Evolutionary conservation across 2,329 filamentous ascomycete species (phyloP).

Genomic region (Botrytis elliptica): DNA sequence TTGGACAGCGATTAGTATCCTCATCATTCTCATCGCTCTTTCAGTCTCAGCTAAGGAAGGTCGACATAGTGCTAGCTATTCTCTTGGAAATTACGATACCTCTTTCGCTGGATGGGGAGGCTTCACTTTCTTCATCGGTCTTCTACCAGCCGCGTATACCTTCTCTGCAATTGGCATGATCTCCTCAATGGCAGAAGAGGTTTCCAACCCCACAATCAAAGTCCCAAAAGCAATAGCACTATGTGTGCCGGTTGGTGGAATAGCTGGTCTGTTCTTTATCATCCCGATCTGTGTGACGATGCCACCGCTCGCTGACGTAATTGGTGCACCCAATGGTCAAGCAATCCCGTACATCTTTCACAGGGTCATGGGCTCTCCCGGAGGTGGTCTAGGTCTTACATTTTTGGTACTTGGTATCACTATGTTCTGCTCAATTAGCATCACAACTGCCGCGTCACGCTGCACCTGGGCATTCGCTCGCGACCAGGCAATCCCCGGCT

Average conservation of each 20-base stretch:
- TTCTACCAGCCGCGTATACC: constrained; percentile 57
- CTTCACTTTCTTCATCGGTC: constrained; percentile 63
- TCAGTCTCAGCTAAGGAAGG: constrained; percentile 54
- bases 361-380: constrained; percentile 49
- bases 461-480: constrained; percentile 68
- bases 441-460: constrained; percentile 53
- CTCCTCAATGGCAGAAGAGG: constrained; percentile 61
- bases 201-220: constrained; percentile 49
- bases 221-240: constrained; percentile 49
- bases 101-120: constrained; percentile 56
- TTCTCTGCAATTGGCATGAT: constrained; percentile 63
- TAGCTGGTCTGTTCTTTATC: constrained; percentile 52
- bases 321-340: constrained; percentile 47
- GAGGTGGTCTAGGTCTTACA: constrained; percentile 48
- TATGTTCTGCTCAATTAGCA: constrained; percentile 53
- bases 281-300: constrained; percentile 52
- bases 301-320: constrained; percentile 47
- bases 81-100: constrained; percentile 57
- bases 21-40: constrained; percentile 56
- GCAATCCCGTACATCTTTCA: constrained; percentile 52
- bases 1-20: constrained; percentile 55
- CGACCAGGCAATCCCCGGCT: constrained; percentile 66
- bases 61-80: constrained; percentile 50
- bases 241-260: constrained; percentile 49
- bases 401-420: constrained; percentile 51